Evolutionary conservation across 208 protist species (phyloP), one percentile per base, ranked within the genome.

Genomic region (Trypanosoma cruzi): DNA sequence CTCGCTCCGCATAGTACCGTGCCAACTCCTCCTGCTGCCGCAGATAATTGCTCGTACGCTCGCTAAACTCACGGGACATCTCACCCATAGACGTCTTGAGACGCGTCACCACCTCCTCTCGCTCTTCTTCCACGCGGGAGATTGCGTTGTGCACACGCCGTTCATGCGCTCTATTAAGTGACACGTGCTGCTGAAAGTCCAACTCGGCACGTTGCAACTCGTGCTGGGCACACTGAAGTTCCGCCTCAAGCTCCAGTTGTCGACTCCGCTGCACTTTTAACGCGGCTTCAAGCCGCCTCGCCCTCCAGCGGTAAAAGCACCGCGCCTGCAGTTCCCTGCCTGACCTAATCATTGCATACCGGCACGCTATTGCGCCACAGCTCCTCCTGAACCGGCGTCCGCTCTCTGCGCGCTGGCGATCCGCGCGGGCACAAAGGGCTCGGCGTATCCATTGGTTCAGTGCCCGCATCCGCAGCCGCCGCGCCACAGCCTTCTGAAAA

Each of bases 21-120:
- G 80, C 64, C 8, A 78, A 28, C 37, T 79, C 73, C 56, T 86
- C 82, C 61, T 88, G 86, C 62, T 91, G 83, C 14, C 73, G 75
- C 24, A 86, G 61, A 60, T 88, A 88, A 0, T 82, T 86, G 22
- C 64, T 58, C 0, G 82, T 86, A 34, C 86, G 82, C 59, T 84
- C 75, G 44, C 72, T 81, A 44, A 91, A 91, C 68, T 91, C 82
- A n/a, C 69, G 48, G 16, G 77, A 79, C 70, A 86, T 75, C 31
- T 86, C 86, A 49, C 77, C 76, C 57, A 91, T 67, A n/a, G 71
- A 63, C 2, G 42, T 64, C 49, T 79, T 74, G 48, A 90, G 68
- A 16, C 78, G 73, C 28, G 46, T 42, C 49, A 86, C 54, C 29
- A 86, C 84, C 14, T 81, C 77, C 56, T 82, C 71, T 40, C 68